Evolutionary conservation across 2,329 filamentous ascomycete species (phyloP).

Genomic region (Boeremia lycopersici): DNA sequence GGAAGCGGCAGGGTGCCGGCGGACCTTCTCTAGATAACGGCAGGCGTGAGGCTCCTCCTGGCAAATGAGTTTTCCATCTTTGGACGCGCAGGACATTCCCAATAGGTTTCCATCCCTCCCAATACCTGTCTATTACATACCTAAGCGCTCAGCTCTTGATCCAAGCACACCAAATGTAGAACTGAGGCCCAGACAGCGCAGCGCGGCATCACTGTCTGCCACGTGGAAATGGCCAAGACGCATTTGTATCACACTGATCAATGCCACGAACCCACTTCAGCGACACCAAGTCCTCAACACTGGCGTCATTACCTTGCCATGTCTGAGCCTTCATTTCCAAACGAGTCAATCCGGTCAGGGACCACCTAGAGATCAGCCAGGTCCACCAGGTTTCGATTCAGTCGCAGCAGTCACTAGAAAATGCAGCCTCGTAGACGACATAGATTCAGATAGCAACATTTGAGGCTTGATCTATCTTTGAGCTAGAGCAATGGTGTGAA

Average conservation of each 20-base stretch:
- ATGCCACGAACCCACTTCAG: slow-evolving; percentile 14
- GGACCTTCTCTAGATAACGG: slow-evolving; percentile 16
- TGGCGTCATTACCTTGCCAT: slow-evolving; percentile 14
- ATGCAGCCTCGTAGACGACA: slow-evolving; percentile 6
- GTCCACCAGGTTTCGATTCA: not conserved
- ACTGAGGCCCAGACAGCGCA: slow-evolving; percentile 7
- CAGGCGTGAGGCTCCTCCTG: slow-evolving; percentile 10
- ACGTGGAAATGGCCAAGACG: slow-evolving; percentile 14
- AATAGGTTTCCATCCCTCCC: not conserved
- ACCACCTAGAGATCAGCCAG: slow-evolving; percentile 2
- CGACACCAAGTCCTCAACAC: slow-evolving; percentile 6
- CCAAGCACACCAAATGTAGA: not conserved
- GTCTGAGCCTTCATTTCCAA: slow-evolving; percentile 15
- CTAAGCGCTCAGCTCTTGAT: slow-evolving; percentile 3
- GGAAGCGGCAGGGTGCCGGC: slow-evolving; percentile 12
- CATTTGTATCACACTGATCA: slow-evolving; percentile 16
- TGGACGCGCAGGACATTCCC: not conserved
- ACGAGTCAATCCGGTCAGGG: slow-evolving; percentile 10
- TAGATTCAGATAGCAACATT: slow-evolving; percentile 5
- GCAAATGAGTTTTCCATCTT: slow-evolving; percentile 11
- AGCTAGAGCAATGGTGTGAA: slow-evolving; percentile 17
- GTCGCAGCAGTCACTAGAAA: not conserved
- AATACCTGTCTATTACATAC: not conserved
- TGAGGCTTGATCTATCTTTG: slow-evolving; percentile 17
- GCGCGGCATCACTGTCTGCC: slow-evolving; percentile 7